Evolutionary conservation across 495 filamentous ascomycete species (phyloP), one percentile per base, ranked within the genome.

Genomic region (Penicillium canescens): DNA sequence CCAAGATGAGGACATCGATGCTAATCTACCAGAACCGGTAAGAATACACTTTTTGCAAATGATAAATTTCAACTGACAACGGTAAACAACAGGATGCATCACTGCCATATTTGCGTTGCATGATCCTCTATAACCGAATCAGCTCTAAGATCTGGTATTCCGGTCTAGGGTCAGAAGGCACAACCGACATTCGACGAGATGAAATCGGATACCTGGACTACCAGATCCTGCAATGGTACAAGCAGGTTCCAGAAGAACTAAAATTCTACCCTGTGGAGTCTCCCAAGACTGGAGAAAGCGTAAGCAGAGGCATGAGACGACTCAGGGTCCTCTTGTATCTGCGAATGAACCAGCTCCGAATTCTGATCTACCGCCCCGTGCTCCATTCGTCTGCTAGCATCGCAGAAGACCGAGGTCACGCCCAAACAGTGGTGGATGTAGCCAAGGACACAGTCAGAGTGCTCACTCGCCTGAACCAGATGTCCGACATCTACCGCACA

Each of bases 1-100:
- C 37, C 87, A 90, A 56, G 91, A 96, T 59, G 81, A 87, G 38
- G 90, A 93, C 69, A 88, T 96, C 51, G 91, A 96, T 57, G 84
- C 88, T 0, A 82, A 79, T 42, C 66, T 95, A 31, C 88, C 87
- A 3, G 86, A 86, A 56, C 91, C 90, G 33, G 90, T 91, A 74
- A 78, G 86, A 14, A 7, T 14, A 26, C n/a, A 6, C 34, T 24
- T 4, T 6, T 13, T 3, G 63, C 18, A 20, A 37, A 12, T 37
- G 39, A 6, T 26, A 8, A 20, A 21, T 39, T 18, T 41, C 16
- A 12, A 47, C 50, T 49, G 23, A 52, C 21, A 43, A 44, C 0
- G 36, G 1, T 11, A n/a, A 14, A 16, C n/a, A 11, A 21, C 61
- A 91, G 87, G 82, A 88, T 47, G 75, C 81, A 21, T 78, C 76